Percentiles rank a stretch among this genome's conserved stretches.
Evolutionary conservation across 805 yeast species (phyloP).

Genomic region (Yamadazyma sp.): DNA sequence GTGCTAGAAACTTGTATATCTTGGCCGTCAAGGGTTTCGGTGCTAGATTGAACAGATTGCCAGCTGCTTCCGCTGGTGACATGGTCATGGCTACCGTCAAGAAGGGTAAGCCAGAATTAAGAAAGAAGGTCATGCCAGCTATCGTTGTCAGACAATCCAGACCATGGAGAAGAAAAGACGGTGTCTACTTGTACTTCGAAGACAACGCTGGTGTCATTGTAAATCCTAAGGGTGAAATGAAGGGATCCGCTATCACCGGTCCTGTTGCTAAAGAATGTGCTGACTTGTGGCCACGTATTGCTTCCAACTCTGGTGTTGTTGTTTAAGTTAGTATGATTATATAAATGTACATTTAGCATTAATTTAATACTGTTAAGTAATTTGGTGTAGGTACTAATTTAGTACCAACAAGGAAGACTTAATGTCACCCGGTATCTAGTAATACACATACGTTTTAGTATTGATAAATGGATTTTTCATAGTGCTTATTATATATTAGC

Average conservation of each 20-base stretch:
- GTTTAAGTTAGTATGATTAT: slow-evolving; percentile 54
- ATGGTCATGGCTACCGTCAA: slow-evolving; percentile 99
- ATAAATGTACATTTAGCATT: slow-evolving; percentile 15
- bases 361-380: slow-evolving; percentile 5
- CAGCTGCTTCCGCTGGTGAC: slow-evolving; percentile 99
- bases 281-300: slow-evolving; percentile 99
- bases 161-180: slow-evolving; percentile 99
- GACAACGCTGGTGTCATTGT: slow-evolving; percentile 99
- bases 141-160: slow-evolving; percentile 98
- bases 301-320: slow-evolving; percentile 99
- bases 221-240: slow-evolving; percentile 99
- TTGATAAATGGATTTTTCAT: too few species aligned
- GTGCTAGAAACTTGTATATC: slow-evolving; percentile 99
- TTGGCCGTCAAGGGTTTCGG: slow-evolving; percentile 99
- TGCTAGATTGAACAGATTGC: slow-evolving; percentile 99
- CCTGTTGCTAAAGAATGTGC: slow-evolving; percentile 99
- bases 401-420: too few species aligned
- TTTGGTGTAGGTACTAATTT: background rate
- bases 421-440: too few species aligned
- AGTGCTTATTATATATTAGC: too few species aligned
- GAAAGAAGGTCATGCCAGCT: slow-evolving; percentile 99
- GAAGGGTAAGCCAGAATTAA: slow-evolving; percentile 99
- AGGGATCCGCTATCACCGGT: slow-evolving; percentile 99
- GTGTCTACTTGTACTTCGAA: slow-evolving; percentile 98
- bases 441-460: too few species aligned